Evolutionary conservation across 495 filamentous ascomycete species (phyloP), one percentile per base, ranked within the genome.

Genomic region (Coniosporium apollinis): DNA sequence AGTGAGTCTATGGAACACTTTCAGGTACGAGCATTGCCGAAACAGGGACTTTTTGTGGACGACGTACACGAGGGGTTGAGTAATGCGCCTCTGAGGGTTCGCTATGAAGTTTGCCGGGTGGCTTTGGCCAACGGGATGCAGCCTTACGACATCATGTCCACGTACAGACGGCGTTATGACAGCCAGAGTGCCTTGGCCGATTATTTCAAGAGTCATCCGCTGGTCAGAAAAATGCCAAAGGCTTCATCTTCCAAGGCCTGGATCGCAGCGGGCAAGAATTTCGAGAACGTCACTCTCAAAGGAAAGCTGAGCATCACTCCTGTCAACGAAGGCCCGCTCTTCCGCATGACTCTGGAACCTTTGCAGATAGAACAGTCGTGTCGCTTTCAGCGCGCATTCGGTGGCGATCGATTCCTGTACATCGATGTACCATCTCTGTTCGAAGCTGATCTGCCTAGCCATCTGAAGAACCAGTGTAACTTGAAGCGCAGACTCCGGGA

Each of bases 391-490:
- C 44, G 51, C 2, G 21, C 20, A 1, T 55, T 48, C 22, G 47
- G 47, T 6, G 9, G 41, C 7, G 49, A 55, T 36, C 33, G 51
- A 8, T 52, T 55, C 31, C 38, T 55, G 2, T 55, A 48, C 29
- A 35, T 52, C 0, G 41, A 28, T 34, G 21, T 52, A 14, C 46
- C 49, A 2, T 37, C 42, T 4, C 34, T 48, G 6, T 28, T 40
- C 19, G 10, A 30, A 9, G 14, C 17, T 3, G 22, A 38, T 8
- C 29, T 30, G 14, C 15, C 37, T 8, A 10, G 22, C 11, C 33
- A 44, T 11, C 28, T 45, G 19, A 45, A 38, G 22, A 28, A 19
- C 0, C 37, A 52, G 15, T 20, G 36, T 9, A 30, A 39, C 14
- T 21, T 52, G 14, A 4, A 30, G 22, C 25, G 40, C 11, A 36